Evolutionary conservation across 2,329 filamentous ascomycete species (phyloP), one percentile per base, ranked within the genome.

Genomic region (Verticillium albo-atrum): DNA sequence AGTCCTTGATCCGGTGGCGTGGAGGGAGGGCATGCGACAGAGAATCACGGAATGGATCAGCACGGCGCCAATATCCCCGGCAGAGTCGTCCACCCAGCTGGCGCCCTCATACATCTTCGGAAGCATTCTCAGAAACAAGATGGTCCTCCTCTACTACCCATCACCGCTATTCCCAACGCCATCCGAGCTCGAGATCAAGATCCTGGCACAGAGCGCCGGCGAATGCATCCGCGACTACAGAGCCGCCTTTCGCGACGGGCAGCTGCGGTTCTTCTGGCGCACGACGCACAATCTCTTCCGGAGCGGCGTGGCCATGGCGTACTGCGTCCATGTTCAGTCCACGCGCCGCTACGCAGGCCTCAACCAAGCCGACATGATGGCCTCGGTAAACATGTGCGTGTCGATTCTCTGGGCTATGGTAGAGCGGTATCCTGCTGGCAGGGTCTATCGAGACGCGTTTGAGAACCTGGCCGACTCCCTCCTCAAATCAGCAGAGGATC

Each of bases 391-490:
- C 12, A 55, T 64, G 1, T 70, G 68, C 28, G 63, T 60, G 0
- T 65, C 68, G 0, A 58, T 71, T 4, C 58, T 70, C 0, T 70
- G 68, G 68, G 68, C 62, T 0, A 69, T 71, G 68, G 68, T 66
- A 4, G 68, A 70, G 55, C 59, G 68, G 14, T 69, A 69, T 32
- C 66, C 66, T 1, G 56, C 61, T 0, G 68, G 68, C 1, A 50
- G 59, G 20, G 63, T 60, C 5, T 70, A 70, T 27, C 64, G 68
- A 6, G 68, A 70, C 23, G 55, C 61, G 0, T 70, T 70, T 37
- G 68, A 70, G 1, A 62, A 57, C 20, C 26, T 69, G 17, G 57
- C 54, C 9, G 58, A 57, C 12, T 57, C 60, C 15, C 50, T 61
- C 0, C 4, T 52, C 37, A 53, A 30, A 27, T 53, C 51, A 7